Conservation (phyloP, 2,329 filamentous ascomycete species). For the Apiospora kogelbergensis region DNA sequence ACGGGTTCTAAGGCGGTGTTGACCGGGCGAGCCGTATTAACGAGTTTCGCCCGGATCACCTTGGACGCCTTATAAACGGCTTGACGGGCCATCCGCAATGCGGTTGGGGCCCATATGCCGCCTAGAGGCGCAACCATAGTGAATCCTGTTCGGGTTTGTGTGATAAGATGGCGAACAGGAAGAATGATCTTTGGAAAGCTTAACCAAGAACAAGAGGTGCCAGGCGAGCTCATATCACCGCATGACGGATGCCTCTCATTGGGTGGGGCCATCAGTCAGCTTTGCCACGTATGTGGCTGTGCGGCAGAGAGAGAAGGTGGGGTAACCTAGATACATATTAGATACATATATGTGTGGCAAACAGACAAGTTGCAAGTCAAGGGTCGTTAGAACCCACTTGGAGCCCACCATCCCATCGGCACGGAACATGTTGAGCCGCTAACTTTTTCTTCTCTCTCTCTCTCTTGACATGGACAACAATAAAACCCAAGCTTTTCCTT, state of each 20-base stretch:
- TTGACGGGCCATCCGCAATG: conserved; percentile 54
- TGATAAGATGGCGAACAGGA: neutral
- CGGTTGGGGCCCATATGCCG: conserved; percentile 57
- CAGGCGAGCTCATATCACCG: neutral
- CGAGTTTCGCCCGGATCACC: conserved; percentile 50
- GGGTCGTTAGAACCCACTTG: neutral
- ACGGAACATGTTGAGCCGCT: conserved; percentile 2
- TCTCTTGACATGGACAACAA: neutral
- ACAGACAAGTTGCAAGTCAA: neutral
- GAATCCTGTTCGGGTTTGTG: conserved; percentile 24
- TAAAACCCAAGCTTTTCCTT: neutral
- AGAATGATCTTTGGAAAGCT: neutral
- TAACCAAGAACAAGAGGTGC: neutral
- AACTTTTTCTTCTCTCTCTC: neutral
- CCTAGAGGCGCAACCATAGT: conserved; percentile 54
- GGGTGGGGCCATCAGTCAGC: neutral
- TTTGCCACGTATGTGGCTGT: neutral
- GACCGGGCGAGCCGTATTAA: conserved; percentile 42
- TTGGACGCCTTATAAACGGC: conserved; percentile 52
- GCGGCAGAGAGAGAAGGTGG: neutral
- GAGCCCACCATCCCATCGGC: neutral
- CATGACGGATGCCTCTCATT: conserved; percentile 4
- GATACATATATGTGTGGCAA: neutral
- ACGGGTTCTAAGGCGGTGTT: conserved; percentile 48
- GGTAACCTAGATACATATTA: neutral